These are phyloP conservation scores for Acanthamoeba rhysodes DNA, from an alignment of 208 protist species.

Conservation along the genomic window DNA sequence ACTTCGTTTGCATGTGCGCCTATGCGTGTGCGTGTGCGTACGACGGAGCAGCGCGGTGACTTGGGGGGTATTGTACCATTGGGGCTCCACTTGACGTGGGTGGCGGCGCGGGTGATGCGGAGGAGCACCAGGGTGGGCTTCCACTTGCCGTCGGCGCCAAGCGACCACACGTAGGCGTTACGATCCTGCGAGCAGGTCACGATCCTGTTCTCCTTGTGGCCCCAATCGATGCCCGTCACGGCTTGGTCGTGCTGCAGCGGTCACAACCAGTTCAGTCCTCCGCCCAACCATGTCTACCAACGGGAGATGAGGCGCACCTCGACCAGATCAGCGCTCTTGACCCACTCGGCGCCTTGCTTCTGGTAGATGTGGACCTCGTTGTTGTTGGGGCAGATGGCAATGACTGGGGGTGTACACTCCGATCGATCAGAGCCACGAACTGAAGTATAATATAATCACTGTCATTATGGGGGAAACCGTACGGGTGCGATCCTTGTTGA, in stretches of 20 bases:
- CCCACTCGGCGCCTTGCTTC: slow-evolving; percentile 83
- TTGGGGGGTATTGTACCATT: slow-evolving; percentile 51
- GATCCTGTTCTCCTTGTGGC: slow-evolving; percentile 91
- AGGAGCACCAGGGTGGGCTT: slow-evolving; percentile 94
- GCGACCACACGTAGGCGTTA: slow-evolving; percentile 96
- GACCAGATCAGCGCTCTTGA: slow-evolving; percentile 77
- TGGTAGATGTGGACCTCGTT: slow-evolving; percentile 92
- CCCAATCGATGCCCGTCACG: slow-evolving; percentile 95
- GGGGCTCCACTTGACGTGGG: slow-evolving; percentile 91
- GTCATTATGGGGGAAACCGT: not conserved
- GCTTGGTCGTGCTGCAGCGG: slow-evolving; percentile 91
- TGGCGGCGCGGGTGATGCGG: slow-evolving; percentile 91
- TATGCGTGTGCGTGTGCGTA: not conserved
- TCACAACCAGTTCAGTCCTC: not conserved
- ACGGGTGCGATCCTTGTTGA: slow-evolving; percentile 91
- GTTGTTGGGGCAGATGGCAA: slow-evolving; percentile 93
- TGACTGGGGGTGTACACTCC: slow-evolving; percentile 41
- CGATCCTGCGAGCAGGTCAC: slow-evolving; percentile 95
- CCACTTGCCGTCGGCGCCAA: slow-evolving; percentile 88
- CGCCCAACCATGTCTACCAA: too few species aligned
- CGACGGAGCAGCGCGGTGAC: too few species aligned
- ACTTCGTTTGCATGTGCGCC: not conserved
- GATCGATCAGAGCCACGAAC: not conserved
- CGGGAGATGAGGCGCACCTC: too few species aligned
- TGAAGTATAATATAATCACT: not conserved